Evolutionary conservation across 768 basidiomycete genomes (phyloP), one percentile per base, ranked within the genome.

Genomic region (Pleurotus citrinopileatus): DNA sequence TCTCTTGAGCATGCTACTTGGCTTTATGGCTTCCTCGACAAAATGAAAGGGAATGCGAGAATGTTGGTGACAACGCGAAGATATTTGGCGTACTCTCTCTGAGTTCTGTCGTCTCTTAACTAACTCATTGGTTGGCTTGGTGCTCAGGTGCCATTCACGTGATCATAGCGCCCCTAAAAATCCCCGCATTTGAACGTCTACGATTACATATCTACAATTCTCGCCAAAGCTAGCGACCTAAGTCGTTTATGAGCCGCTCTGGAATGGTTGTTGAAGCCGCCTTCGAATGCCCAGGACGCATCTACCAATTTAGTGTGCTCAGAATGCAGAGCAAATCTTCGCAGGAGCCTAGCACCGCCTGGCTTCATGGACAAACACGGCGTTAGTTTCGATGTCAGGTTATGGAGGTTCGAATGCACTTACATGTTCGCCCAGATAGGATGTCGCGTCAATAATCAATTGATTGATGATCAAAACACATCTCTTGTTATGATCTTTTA

Each of bases 221-320:
- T 75, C 17, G 83, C 84, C 9, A 85, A 60, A 48, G 76, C 67
- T 34, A 84, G 61, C 43, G 77, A 70, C n/a, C 60, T 58, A 76
- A 85, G 73, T 40, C 74, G 68, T 59, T 68, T 70, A 57, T 67
- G 73, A 12, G 84, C 83, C 3, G 78, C 76, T n/a, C 77, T 72
- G 12, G 84, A 83, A 60, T 90, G 88, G 53, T 82, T 82, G 62
- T 90, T 92, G 60, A 88, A 68, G 12, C 87, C 87, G 13, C 87
- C 87, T 53, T 78, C 73, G 69, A 87, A 90, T 0, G 87, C 84
- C 75, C 79, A 80, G 4, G 77, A 76, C 0, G 84, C 83, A 43
- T 84, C 75, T 53, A 66, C 67, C 67, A 71, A 66, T 2, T 29
- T 17, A 34, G 46, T 59, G 56, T 60, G 26, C n/a, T 46, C 20